These are phyloP conservation scores for Priceomyces carsonii DNA, from an alignment of 805 yeast species.

Conservation along the genomic window DNA sequence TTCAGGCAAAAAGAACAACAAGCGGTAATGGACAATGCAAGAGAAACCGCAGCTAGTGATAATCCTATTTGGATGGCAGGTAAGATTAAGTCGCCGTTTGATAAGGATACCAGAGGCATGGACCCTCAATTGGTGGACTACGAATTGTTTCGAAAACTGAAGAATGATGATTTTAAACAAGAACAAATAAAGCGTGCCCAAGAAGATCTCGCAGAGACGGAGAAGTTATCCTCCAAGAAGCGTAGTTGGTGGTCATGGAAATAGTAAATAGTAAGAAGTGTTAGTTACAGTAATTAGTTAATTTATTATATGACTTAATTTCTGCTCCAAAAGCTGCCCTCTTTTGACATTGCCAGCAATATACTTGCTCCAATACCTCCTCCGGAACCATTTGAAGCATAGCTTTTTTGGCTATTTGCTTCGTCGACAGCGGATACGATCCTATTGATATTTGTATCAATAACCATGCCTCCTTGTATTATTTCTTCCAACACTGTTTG, in stretches of 20 bases:
- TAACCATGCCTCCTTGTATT: slow-evolving; percentile 97
- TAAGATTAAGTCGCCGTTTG: slow-evolving; percentile 68
- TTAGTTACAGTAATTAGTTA: slow-evolving; percentile 1
- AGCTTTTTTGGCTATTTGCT: slow-evolving; percentile 53
- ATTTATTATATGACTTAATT: not conserved
- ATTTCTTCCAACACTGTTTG: slow-evolving; percentile 90
- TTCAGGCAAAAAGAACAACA: slow-evolving; percentile 68
- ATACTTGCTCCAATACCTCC: slow-evolving; percentile 22
- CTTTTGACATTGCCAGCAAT: slow-evolving; percentile 26
- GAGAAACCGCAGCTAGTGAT: slow-evolving; percentile 60
- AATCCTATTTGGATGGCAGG: slow-evolving; percentile 88
- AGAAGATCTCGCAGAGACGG: slow-evolving; percentile 28
- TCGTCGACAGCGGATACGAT: slow-evolving; percentile 85
- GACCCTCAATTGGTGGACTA: slow-evolving; percentile 41
- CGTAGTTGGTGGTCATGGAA: slow-evolving; percentile 20
- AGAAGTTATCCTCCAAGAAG: slow-evolving; percentile 22
- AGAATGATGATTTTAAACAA: slow-evolving; percentile 41
- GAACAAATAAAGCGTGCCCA: slow-evolving; percentile 35
- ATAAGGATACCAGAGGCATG: slow-evolving; percentile 38
- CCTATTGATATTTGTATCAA: slow-evolving; percentile 80
- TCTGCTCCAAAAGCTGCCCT: slow-evolving; percentile 29
- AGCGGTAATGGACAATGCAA: slow-evolving; percentile 66
- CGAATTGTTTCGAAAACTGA: slow-evolving; percentile 48
- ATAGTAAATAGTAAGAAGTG: slow-evolving; percentile 2
- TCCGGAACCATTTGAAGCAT: slow-evolving; percentile 17